These are phyloP conservation scores for Diospyros lotus DNA, from an alignment of 148 eudicot species.

Conservation along the genomic window DNA sequence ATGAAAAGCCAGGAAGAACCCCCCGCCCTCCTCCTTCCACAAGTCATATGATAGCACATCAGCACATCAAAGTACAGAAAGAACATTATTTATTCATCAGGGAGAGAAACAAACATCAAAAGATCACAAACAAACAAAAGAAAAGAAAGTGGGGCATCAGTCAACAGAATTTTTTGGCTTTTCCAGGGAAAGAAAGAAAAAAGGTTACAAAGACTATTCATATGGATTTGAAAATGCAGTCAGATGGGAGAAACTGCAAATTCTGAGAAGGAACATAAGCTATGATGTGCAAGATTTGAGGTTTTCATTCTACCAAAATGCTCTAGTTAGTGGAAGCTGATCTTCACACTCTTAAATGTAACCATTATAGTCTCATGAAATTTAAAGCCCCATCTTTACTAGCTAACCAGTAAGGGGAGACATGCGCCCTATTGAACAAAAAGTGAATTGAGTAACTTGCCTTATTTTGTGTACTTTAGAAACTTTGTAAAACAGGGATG, in stretches of 20 bases:
- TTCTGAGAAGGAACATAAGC: no score
- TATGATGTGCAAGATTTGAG: not conserved
- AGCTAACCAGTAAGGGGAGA: not conserved
- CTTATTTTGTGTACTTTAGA: no score
- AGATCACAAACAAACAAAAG: not conserved
- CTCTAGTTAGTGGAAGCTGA: no score
- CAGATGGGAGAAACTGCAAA: no score
- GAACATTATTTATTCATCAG: not conserved
- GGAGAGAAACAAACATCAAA: not conserved
- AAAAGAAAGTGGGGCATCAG: not conserved
- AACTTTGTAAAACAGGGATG: not conserved
- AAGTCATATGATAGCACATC: not conserved
- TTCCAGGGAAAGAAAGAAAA: not conserved
- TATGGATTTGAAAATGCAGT: no score
- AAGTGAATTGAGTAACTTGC: no score
- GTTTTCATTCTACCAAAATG: not conserved
- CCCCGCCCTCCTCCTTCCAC: no score
- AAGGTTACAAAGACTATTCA: no score
- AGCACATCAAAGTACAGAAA: not conserved
- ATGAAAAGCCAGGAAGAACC: not conserved
- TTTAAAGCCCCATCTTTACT: not conserved
- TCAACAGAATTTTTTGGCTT: not conserved
- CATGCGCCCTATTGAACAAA: not conserved
- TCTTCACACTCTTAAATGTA: not conserved
- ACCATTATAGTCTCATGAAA: not conserved